These are phyloP conservation scores for Nothophoma quercina DNA, from an alignment of 2,329 filamentous ascomycete genomes.

Conservation along the genomic window DNA sequence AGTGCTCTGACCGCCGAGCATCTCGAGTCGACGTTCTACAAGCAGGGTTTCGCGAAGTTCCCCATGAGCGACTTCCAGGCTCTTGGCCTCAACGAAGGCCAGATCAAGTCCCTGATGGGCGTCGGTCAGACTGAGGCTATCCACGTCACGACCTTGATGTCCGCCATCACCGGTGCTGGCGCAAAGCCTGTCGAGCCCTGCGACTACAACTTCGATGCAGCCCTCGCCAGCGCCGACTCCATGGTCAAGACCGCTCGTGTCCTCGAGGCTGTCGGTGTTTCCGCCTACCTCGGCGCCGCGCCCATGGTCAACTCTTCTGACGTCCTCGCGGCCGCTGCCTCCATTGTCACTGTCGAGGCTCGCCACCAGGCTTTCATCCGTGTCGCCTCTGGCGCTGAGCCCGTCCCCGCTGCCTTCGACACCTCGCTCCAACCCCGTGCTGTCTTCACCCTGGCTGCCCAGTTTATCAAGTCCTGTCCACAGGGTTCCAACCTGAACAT, in stretches of 20 bases:
- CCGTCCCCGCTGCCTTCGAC: constrained; percentile 74
- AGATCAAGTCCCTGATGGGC: constrained; percentile 67
- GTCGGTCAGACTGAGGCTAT: constrained; percentile 70
- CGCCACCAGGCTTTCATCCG: constrained; percentile 79
- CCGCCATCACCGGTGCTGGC: constrained; percentile 68
- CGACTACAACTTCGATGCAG: constrained; percentile 70
- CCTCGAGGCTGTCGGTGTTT: constrained; percentile 76
- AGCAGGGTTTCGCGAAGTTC: constrained; percentile 73
- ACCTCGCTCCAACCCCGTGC: constrained; percentile 71
- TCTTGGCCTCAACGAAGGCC: constrained; percentile 63
- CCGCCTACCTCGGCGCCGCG: constrained; percentile 75
- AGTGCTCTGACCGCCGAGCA: constrained; percentile 77
- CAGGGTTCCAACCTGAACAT: constrained; percentile 68
- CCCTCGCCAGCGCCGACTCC: constrained; percentile 67
- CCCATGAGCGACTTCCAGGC: constrained; percentile 69
- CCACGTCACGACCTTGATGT: constrained; percentile 68
- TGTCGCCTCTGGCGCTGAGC: constrained; percentile 62
- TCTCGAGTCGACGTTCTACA: constrained; percentile 77
- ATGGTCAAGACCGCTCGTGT: constrained; percentile 76
- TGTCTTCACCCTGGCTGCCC: constrained; percentile 76
- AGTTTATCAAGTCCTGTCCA: constrained; percentile 76
- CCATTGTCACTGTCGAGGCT: constrained; percentile 76
- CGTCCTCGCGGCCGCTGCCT: constrained; percentile 71
- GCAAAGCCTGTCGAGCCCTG: constrained; percentile 72
- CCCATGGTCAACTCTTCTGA: constrained; percentile 66